Conservation (phyloP, 2,329 filamentous ascomycete genomes). For the Calonectria henricotiae region DNA sequence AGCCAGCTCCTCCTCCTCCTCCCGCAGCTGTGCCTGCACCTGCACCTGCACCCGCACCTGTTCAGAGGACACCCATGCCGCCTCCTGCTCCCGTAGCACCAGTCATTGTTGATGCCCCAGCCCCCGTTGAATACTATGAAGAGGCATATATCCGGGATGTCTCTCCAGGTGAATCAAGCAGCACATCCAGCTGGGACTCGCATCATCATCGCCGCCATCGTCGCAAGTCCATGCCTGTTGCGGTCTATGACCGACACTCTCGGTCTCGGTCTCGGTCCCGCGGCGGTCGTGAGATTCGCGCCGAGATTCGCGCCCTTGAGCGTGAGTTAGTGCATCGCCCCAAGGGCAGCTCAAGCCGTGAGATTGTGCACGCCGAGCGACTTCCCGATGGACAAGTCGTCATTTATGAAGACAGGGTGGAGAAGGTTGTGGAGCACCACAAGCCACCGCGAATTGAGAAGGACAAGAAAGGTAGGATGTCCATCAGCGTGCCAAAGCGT, state of each 20-base stretch:
- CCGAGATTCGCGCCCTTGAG: conserved; percentile 82
- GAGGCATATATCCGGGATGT: conserved; percentile 67
- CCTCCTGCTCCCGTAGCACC: conserved; percentile 50
- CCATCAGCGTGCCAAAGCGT: conserved; percentile 84
- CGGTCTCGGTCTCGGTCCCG: conserved; percentile 63
- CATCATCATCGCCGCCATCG: conserved; percentile 52
- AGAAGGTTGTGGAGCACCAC: conserved; percentile 69
- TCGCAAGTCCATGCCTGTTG: conserved; percentile 51
- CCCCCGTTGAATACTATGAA: conserved; percentile 62
- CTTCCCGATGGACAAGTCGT: conserved; percentile 75
- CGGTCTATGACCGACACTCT: conserved; percentile 59
- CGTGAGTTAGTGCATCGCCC: conserved; percentile 60
- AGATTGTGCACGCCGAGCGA: conserved; percentile 72
- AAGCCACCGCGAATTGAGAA: conserved; percentile 82
- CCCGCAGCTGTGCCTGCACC: conserved; percentile 34
- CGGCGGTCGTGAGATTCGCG: conserved; percentile 77
- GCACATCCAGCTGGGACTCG: conserved; percentile 57
- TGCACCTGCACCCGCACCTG: conserved; percentile 14
- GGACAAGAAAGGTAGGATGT: conserved; percentile 97
- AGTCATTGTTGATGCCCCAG: conserved; percentile 56
- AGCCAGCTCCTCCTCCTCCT: conserved; percentile 39
- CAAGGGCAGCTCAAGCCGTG: conserved; percentile 62
- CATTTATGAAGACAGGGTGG: conserved; percentile 74
- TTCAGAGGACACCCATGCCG: conserved; percentile 34
- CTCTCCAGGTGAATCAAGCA: conserved; percentile 65